Conservation (phyloP, 2,329 filamentous ascomycete species). For the Trichoderma atrobrunneum region DNA sequence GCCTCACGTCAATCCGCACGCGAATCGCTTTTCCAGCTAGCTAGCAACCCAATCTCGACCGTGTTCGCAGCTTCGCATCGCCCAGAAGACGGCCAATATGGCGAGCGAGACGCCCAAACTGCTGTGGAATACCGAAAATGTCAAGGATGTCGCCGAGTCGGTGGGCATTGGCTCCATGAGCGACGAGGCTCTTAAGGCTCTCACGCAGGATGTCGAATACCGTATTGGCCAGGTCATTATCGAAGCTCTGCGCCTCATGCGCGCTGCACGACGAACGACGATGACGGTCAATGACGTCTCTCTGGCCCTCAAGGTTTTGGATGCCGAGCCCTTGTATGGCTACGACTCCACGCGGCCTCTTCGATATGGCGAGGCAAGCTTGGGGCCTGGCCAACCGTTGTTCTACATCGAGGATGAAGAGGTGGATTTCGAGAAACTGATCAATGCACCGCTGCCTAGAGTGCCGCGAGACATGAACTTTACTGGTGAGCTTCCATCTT, state of each 20-base stretch:
- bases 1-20: not conserved
- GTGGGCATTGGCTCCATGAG: constrained; percentile 79
- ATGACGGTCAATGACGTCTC: constrained; percentile 87
- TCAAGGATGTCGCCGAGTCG: constrained; percentile 93
- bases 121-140: constrained; percentile 95
- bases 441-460: constrained; percentile 92
- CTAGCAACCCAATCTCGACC: not conserved
- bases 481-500: constrained; percentile 61
- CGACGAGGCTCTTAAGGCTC: constrained; percentile 81
- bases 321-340: constrained; percentile 93
- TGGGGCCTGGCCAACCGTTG: constrained; percentile 89
- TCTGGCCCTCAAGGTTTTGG: constrained; percentile 78
- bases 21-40: not conserved
- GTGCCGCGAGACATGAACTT: constrained; percentile 91
- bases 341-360: constrained; percentile 90
- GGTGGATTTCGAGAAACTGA: constrained; percentile 97
- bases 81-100: constrained; percentile 28
- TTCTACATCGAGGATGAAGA: constrained; percentile 99
- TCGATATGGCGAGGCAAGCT: constrained; percentile 86
- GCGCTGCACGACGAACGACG: constrained; percentile 79
- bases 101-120: constrained; percentile 47
- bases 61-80: not conserved
- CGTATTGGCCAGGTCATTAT: constrained; percentile 90
- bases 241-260: constrained; percentile 95
- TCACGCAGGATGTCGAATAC: constrained; percentile 94